Base-by-base conservation (phyloP, 2,329 filamentous ascomycete genomes). In the Aspergillus awamori region DNA sequence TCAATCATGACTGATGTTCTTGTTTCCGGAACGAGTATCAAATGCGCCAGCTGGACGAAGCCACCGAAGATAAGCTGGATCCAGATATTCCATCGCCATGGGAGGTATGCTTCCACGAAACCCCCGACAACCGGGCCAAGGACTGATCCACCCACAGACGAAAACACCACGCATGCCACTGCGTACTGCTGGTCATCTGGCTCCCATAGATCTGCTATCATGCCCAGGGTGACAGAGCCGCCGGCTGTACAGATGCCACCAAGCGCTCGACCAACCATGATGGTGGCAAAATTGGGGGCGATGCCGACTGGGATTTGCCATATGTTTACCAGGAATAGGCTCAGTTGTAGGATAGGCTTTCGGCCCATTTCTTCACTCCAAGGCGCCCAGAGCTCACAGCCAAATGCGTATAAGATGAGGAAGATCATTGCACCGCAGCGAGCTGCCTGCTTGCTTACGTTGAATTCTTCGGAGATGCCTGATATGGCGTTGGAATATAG, bases 341-440 rank as follows among this genome's bases (percentile, higher is more conserved):
- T 90, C 26, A 84, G 77, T 80, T 94, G 91, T 17, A 94, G 81
- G 58, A 95, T 84, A 2, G 88, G 88, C 80, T 87, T 90, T 53
- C 92, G 86, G 22, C 92, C 92, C 53, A 94, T 81, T 70, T 95
- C 92, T 73, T 96, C 92, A 48, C 86, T 90, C 90, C 91, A 95
- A 0, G 91, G 91, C 0, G 92, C 92, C 92, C 92, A 95, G 0
- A 94, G 83, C 75, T 95, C 91, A 74, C 92, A 95, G 33, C 92
- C 92, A 72, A 95, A 93, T 39, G 91, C 91, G 73, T 96, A 95
- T 2, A 88, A 76, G 53, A 95, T 83, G 39, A 96, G 78, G 78
- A 94, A 95, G 65, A 93, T 86, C 78, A 90, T 89, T 62, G 90
- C 89, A 72, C 91, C 91, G 59, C 86, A 84, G 58, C 90, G 86